A percentile compares a stretch with the other conserved stretches of the same genome.
Evolutionary conservation across 2,329 filamentous ascomycete genomes (phyloP).

Genomic region (Talaromyces sp.): DNA sequence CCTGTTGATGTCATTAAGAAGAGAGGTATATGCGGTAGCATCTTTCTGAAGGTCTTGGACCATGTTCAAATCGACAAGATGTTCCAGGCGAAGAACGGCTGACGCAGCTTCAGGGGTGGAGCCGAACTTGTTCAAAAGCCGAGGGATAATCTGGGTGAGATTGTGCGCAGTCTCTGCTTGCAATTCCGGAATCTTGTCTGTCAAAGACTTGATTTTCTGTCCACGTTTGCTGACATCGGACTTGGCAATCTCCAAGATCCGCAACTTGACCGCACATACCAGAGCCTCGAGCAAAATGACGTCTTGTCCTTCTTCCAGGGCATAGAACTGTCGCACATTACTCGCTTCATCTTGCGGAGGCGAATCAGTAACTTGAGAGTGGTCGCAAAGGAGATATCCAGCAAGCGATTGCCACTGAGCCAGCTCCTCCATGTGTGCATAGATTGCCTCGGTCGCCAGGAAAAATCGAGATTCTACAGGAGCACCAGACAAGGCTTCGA

Average conservation of each 20-base stretch:
- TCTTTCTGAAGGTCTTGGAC: constrained; percentile 89
- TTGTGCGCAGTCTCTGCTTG: constrained; percentile 75
- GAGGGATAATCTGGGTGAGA: constrained; percentile 74
- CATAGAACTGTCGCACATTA: constrained; percentile 66
- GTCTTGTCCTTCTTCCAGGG: constrained; percentile 72
- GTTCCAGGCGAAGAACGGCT: constrained; percentile 78
- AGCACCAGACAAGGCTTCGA: constrained; percentile 52
- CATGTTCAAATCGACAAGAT: constrained; percentile 78
- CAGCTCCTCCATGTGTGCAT: constrained; percentile 74
- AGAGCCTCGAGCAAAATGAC: constrained; percentile 81
- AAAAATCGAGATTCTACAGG: constrained; percentile 76
- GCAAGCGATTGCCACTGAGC: constrained; percentile 83
- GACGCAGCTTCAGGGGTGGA: constrained; percentile 83
- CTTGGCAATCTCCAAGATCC: constrained; percentile 63
- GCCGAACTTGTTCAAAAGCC: constrained; percentile 86
- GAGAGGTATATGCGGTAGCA: constrained; percentile 69
- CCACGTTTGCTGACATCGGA: constrained; percentile 51
- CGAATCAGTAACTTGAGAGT: constrained; percentile 60
- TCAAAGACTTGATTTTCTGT: constrained; percentile 56
- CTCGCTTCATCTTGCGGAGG: constrained; percentile 56
- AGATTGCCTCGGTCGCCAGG: constrained; percentile 79
- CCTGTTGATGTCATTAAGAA: constrained; percentile 87
- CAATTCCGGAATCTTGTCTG: constrained; percentile 60
- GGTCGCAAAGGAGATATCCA: constrained; percentile 88
- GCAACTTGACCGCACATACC: constrained; percentile 73